These are phyloP conservation scores for Ceratobasidium sp. DNA, from an alignment of 1,284 basidiomycete genomes.

Conservation along the genomic window DNA sequence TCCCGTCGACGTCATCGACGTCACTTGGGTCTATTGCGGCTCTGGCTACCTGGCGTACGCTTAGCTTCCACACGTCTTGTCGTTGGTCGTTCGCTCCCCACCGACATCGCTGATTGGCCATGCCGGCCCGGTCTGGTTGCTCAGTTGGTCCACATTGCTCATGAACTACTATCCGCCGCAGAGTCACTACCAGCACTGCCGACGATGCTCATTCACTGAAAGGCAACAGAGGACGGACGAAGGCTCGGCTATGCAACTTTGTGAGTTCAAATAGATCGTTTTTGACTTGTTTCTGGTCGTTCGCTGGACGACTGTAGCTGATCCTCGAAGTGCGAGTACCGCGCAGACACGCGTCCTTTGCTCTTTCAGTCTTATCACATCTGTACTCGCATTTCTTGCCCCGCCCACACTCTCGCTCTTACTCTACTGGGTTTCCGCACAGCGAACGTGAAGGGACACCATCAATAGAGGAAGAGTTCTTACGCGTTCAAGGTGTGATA, in stretches of 20 bases:
- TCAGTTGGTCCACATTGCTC: no score
- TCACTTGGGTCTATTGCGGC: no score
- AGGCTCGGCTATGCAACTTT: conserved; percentile 86
- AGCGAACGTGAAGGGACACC: conserved; percentile 45
- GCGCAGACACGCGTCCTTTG: conserved; percentile 54
- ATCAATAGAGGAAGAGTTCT: conserved; percentile 44
- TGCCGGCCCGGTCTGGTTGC: no score
- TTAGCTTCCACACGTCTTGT: no score
- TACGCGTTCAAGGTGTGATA: conserved; percentile 46
- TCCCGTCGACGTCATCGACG: no score
- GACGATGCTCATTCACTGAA: no score
- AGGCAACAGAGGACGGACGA: conserved; percentile 86
- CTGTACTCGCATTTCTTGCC: not conserved
- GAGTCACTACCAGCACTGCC: no score
- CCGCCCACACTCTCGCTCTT: conserved; percentile 32
- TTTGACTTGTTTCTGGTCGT: conserved; percentile 26
- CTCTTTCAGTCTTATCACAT: conserved; percentile 23
- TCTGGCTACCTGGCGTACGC: no score
- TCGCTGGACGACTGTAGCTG: conserved; percentile 50
- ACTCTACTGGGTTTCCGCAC: conserved; percentile 26
- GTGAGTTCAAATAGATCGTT: conserved; percentile 54
- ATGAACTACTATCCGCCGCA: no score
- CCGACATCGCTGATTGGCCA: no score
- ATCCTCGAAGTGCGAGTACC: conserved; percentile 77
- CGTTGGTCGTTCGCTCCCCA: no score